Base-by-base conservation (phyloP, 2,329 filamentous ascomycete species). In the Leptographium wingfieldii region DNA sequence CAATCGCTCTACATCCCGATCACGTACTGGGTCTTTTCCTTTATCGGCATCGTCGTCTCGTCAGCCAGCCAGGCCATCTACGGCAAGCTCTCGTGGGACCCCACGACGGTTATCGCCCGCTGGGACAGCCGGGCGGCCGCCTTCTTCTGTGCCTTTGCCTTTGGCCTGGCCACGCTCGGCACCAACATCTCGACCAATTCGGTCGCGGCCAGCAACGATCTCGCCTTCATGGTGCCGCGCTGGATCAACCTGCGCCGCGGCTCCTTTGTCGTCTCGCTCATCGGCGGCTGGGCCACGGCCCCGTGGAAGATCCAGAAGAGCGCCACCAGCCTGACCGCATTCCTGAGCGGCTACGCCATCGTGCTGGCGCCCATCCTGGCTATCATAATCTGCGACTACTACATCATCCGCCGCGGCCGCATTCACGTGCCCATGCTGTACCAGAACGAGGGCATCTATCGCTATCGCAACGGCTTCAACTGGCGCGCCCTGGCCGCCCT, bases 1-100 rank as follows among this genome's bases (percentile, higher is more conserved):
- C 75, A 77, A 62, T 61, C 75, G 25, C 62, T 76, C 62, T 69
- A 70, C 22, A 72, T 75, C 35, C 73, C 74, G 1, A 65, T 77
- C 55, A 68, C 69, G 19, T 70, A 62, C 51, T 60, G 59, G 38
- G n/a, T 62, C 38, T 61, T 63, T 19, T 58, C 58, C n/a, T 59
- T 62, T 58, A 67, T 77, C 10, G 75, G 75, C 16, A 76, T 77
- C 60, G 65, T 76, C 31, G 68, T 71, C 0, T 75, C 74, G 0
- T 70, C 73, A 0, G 72, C 74, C 6, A 72, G 75, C 59, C 73
- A 76, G 63, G 72, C 74, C 57, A 65, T 66, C 11, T 76, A 73
- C 69, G 72, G 69, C n/a, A 64, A 70, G 56, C 64, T 59, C 2
- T 57, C 62, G 19, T 67, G 65, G 65, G 66, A 65, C 57, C 65